Evolutionary conservation across 495 filamentous ascomycete genomes (phyloP).

Genomic region (Trichoderma erinaceum): DNA sequence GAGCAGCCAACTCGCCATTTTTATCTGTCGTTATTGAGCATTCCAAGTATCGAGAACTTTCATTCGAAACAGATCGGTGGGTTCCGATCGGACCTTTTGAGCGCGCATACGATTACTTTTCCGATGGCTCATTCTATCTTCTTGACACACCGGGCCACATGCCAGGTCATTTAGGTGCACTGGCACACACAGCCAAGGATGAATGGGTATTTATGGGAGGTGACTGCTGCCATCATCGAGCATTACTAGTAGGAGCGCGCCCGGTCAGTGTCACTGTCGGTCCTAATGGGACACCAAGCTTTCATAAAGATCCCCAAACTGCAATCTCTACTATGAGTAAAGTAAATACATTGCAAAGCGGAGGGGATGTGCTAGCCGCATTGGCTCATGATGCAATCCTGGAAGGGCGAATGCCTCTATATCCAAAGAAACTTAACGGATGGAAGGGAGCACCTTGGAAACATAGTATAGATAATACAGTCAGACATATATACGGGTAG

Average conservation of each 20-base stretch:
- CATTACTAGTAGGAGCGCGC: not conserved
- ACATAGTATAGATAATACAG: not conserved
- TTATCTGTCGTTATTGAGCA: not conserved
- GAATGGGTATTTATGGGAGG: constrained; percentile 26
- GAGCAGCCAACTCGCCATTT: not conserved
- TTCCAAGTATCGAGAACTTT: not conserved
- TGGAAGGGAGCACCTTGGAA: not conserved
- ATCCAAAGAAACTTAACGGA: not conserved
- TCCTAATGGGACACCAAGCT: not conserved
- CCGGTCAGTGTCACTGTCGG: not conserved
- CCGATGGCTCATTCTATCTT: constrained; percentile 46
- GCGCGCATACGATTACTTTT: constrained; percentile 46
- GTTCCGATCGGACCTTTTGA: constrained; percentile 17
- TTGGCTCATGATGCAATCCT: not conserved
- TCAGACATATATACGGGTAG: not conserved
- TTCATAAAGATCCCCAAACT: not conserved
- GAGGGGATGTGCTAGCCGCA: constrained; percentile 1
- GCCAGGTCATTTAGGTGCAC: constrained; percentile 40
- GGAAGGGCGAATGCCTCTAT: not conserved
- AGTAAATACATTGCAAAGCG: not conserved
- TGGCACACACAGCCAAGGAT: constrained; percentile 35
- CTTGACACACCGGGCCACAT: constrained; percentile 43
- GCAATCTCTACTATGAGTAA: not conserved
- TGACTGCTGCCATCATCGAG: constrained; percentile 23
- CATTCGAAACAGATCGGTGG: not conserved